Evolutionary conservation across 2,329 filamentous ascomycete genomes (phyloP).

Genomic region (Exophiala viscosa): DNA sequence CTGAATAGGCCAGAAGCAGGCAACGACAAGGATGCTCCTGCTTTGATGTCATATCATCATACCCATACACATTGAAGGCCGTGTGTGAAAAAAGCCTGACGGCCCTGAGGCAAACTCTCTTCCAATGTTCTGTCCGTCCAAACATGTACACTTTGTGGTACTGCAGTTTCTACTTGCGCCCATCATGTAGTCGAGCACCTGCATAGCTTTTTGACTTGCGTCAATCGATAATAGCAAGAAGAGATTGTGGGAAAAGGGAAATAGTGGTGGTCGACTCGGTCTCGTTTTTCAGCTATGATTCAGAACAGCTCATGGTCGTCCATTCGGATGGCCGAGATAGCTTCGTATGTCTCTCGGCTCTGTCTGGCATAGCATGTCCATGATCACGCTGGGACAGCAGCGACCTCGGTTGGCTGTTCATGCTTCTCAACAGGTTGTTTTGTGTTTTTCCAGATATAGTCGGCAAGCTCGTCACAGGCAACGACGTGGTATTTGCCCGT

Average conservation of each 20-base stretch:
- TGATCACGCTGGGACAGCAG: constrained; percentile 5
- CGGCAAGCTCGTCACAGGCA: constrained; percentile 26
- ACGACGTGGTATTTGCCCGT: constrained; percentile 28
- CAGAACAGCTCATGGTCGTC: neutral
- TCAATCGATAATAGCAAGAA: too few relatives aligned
- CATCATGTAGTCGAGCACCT: too few relatives aligned
- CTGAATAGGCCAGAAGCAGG: too few relatives aligned
- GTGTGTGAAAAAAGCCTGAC: constrained; percentile 7
- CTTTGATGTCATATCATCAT: too few relatives aligned
- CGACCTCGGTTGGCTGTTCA: constrained; percentile 9
- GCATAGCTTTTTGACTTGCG: too few relatives aligned
- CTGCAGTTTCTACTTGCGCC: too few relatives aligned
- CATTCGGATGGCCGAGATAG: neutral
- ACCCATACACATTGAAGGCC: neutral
- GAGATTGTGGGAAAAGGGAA: too few relatives aligned
- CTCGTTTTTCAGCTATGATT: too few relatives aligned
- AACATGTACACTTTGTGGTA: too few relatives aligned
- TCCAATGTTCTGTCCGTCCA: neutral
- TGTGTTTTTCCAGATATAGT: constrained; percentile 23
- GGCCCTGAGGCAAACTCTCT: constrained; percentile 9
- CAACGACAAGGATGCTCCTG: too few relatives aligned
- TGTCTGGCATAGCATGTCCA: neutral
- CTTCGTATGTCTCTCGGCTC: too few relatives aligned
- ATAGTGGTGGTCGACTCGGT: too few relatives aligned
- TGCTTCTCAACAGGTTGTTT: constrained; percentile 25